Evolutionary conservation across 2,329 filamentous ascomycete species (phyloP).

Genomic region (Sclerotinia trifoliorum): DNA sequence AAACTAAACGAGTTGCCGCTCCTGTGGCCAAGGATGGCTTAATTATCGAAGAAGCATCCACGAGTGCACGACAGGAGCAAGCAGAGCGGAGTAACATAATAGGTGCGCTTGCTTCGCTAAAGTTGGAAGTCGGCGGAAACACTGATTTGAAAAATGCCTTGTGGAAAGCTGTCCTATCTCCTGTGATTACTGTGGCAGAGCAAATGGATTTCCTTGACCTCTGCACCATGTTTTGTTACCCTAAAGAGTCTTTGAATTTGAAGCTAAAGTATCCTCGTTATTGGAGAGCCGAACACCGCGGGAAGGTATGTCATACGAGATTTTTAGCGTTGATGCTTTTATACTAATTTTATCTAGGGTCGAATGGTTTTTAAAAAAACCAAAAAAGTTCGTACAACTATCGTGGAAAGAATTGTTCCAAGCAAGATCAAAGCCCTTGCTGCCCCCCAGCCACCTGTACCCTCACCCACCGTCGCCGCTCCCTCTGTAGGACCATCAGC

Average conservation of each 20-base stretch:
- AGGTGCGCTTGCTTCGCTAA: slow-evolving; percentile 49
- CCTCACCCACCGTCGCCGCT: background rate
- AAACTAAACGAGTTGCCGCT: slow-evolving; percentile 31
- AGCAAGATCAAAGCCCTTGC: slow-evolving; percentile 12
- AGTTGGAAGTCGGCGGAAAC: slow-evolving; percentile 49
- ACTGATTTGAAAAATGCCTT: slow-evolving; percentile 46
- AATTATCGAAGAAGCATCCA: slow-evolving; percentile 48
- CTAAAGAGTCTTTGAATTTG: slow-evolving; percentile 48
- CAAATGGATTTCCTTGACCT: slow-evolving; percentile 52
- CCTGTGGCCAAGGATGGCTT: slow-evolving; percentile 36
- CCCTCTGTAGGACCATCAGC: background rate
- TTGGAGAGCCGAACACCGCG: slow-evolving; percentile 45
- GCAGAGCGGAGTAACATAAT: slow-evolving; percentile 51
- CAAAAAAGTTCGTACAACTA: slow-evolving; percentile 35
- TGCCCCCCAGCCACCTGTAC: slow-evolving; percentile 13
- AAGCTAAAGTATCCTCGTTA: slow-evolving; percentile 49
- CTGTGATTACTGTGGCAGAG: slow-evolving; percentile 48
- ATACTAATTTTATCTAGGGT: slow-evolving; percentile 31
- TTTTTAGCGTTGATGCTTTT: slow-evolving; percentile 5
- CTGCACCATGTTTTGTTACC: slow-evolving; percentile 51
- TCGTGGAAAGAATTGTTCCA: slow-evolving; percentile 3
- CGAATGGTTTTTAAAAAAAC: slow-evolving; percentile 34
- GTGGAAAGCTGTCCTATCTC: slow-evolving; percentile 52
- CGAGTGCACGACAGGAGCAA: slow-evolving; percentile 48
- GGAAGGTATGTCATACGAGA: slow-evolving; percentile 38